phyloP scores from a whole-genome alignment of 2,329 filamentous ascomycete genomes.

The Byssothecium circinans region DNA sequence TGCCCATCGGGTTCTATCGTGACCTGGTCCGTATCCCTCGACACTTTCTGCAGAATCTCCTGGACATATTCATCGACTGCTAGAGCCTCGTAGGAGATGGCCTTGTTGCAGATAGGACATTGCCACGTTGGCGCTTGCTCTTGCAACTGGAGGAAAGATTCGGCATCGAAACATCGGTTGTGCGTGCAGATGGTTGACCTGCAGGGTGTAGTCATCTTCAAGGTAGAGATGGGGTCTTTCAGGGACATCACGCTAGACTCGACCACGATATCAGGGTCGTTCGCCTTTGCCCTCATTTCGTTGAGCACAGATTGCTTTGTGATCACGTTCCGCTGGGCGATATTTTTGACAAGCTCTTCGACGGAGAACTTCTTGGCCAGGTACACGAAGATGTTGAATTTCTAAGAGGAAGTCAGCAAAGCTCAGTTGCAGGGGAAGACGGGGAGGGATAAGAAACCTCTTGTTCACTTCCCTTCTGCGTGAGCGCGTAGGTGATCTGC shows the following conservation, averaged over 20 bases:
- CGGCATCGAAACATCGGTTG: constrained; percentile 92
- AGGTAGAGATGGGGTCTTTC: constrained; percentile 88
- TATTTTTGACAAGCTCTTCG: constrained; percentile 67
- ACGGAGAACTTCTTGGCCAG: constrained; percentile 75
- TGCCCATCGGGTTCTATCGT: constrained; percentile 84
- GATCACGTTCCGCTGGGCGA: constrained; percentile 71
- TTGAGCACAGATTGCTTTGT: constrained; percentile 78
- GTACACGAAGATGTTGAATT: constrained; percentile 64
- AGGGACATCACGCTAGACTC: constrained; percentile 87
- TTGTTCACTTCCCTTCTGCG: constrained; percentile 68
- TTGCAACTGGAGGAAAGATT: constrained; percentile 88
- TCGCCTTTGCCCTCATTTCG: constrained; percentile 78
- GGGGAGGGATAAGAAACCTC: constrained; percentile 27
- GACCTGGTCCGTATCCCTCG: constrained; percentile 75
- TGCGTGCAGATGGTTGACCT: constrained; percentile 80
- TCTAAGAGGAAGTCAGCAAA: constrained; percentile 33
- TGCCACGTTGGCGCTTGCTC: constrained; percentile 96
- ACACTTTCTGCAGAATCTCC: constrained; percentile 78
- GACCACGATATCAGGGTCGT: constrained; percentile 85
- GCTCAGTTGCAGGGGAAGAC: not conserved
- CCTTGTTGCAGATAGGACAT: constrained; percentile 91
- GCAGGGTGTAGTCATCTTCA: constrained; percentile 77
- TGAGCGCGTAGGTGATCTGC: constrained; percentile 88
- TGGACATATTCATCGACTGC: constrained; percentile 92
- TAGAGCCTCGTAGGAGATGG: constrained; percentile 76